These are phyloP conservation scores for Leccinum fuscescens DNA, from an alignment of 1,284 basidiomycete species.

Conservation along the genomic window DNA sequence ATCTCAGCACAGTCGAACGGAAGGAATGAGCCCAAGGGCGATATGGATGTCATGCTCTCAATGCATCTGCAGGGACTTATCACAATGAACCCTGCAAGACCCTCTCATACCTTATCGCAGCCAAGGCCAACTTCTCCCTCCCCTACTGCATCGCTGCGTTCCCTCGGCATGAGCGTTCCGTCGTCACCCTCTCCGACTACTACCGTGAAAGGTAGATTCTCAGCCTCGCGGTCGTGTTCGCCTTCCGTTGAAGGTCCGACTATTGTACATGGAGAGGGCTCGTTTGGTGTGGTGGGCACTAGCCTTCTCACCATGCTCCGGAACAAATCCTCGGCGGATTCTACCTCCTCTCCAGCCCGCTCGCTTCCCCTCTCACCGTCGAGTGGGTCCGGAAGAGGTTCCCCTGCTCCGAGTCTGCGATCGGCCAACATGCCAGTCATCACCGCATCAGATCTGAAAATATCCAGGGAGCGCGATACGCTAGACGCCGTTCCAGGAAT, in stretches of 20 bases:
- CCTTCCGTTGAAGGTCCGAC: conserved; percentile 45
- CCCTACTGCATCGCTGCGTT: conserved; percentile 44
- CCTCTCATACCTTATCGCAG: conserved; percentile 14
- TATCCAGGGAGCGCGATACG: conserved; percentile 46
- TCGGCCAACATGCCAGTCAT: conserved; percentile 25
- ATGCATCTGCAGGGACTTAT: conserved; percentile 65
- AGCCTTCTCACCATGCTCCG: conserved; percentile 55
- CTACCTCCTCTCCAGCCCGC: conserved; percentile 24
- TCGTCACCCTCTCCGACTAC: conserved; percentile 23
- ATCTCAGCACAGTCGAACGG: conserved; percentile 42
- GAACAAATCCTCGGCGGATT: conserved; percentile 36
- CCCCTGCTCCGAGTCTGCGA: conserved; percentile 33
- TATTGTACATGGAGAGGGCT: conserved; percentile 38
- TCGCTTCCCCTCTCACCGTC: conserved; percentile 24
- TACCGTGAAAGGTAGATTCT: conserved; percentile 56
- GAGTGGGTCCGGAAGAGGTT: conserved; percentile 18
- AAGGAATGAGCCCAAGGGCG: conserved; percentile 62
- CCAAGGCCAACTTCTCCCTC: conserved; percentile 41
- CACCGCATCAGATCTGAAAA: conserved; percentile 49
- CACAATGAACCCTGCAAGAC: conserved; percentile 28
- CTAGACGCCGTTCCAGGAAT: conserved; percentile 17
- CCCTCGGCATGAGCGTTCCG: conserved; percentile 33
- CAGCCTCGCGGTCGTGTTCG: conserved; percentile 55
- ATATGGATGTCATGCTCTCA: conserved; percentile 79
- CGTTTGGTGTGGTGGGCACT: conserved; percentile 53